Percentiles rank a stretch among this genome's conserved stretches.
phyloP scores from a whole-genome alignment of 257 asterid species.

The Solanum neorickii region DNA sequence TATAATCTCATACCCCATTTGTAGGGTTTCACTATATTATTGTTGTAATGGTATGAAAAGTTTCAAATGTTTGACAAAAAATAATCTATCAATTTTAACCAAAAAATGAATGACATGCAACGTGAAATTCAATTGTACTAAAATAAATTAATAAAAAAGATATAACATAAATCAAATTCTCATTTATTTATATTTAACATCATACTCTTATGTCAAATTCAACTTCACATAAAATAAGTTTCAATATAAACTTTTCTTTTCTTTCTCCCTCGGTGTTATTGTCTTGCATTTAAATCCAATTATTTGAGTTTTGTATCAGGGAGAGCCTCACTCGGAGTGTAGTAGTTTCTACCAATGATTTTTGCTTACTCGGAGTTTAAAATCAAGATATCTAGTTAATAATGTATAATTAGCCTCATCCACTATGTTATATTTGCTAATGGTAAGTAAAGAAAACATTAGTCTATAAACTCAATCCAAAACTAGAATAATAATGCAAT shows the following conservation, averaged over 20 bases:
- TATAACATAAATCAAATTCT: background rate
- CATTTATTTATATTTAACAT: too few species aligned
- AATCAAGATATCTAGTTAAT: background rate
- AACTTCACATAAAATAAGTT: background rate
- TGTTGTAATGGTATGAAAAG: background rate
- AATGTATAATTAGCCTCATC: background rate
- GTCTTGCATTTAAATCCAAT: background rate
- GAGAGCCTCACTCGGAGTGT: background rate
- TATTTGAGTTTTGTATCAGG: background rate
- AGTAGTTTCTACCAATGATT: background rate
- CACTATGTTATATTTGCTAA: too few species aligned
- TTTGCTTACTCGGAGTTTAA: background rate
- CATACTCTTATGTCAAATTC: background rate
- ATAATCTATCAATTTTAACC: background rate
- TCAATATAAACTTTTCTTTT: background rate
- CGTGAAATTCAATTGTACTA: background rate
- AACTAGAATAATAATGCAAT: background rate
- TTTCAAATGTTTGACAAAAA: background rate
- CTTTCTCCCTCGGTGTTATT: background rate
- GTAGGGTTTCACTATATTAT: background rate
- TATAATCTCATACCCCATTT: background rate
- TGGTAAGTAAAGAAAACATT: background rate
- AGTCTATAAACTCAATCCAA: background rate
- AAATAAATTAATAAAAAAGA: too few species aligned
- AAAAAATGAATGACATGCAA: background rate